phyloP scores from a whole-genome alignment of 345 rosid species.

The Alliaria petiolata region DNA sequence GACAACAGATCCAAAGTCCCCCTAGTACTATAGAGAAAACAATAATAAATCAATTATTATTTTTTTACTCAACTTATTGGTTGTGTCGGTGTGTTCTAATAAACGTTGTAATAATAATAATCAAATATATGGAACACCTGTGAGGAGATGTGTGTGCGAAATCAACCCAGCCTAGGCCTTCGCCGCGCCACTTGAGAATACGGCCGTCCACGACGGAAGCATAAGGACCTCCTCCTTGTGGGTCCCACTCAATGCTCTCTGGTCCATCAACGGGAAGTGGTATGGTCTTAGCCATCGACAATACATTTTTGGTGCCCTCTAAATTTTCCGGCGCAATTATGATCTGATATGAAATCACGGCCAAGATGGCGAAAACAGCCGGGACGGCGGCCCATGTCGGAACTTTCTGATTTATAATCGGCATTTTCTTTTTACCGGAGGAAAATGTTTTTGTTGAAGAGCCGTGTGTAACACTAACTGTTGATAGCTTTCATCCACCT shows the following conservation, averaged over 20 bases:
- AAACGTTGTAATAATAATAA: neutral
- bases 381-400: neutral
- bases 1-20: too few relatives aligned
- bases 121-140: neutral
- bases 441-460: neutral
- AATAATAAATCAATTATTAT: neutral
- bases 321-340: neutral
- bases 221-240: slow-evolving; percentile 33
- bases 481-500: neutral
- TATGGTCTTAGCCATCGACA: slow-evolving; percentile 24
- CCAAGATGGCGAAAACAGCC: neutral
- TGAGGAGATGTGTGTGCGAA: neutral
- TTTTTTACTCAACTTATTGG: neutral
- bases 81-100: neutral
- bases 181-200: slow-evolving; percentile 33
- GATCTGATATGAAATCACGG: neutral
- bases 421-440: too few relatives aligned
- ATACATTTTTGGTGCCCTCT: neutral
- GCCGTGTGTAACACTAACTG: neutral
- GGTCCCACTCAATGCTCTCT: slow-evolving; percentile 34
- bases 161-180: slow-evolving; percentile 43
- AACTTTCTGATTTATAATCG: neutral
- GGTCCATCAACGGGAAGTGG: slow-evolving; percentile 26
- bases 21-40: too few relatives aligned
- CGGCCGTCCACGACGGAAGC: slow-evolving; percentile 27